These are phyloP conservation scores for Pontederia crassipes DNA, from an alignment of 176 grass and related monocot species.

Conservation along the genomic window DNA sequence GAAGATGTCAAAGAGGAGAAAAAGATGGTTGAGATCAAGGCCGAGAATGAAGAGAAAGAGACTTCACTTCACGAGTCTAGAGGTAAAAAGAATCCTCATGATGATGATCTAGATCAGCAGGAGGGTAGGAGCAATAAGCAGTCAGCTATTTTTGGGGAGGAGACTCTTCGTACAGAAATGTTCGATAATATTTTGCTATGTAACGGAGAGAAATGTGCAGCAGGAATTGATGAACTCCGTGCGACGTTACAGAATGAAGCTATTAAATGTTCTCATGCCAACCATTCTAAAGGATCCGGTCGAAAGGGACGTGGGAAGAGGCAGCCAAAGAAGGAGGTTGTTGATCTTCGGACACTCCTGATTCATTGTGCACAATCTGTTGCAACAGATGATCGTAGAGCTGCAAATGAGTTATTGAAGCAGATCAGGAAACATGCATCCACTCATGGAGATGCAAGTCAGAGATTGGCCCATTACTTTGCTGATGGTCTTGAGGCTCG, in stretches of 20 bases:
- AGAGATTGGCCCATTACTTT: conserved; percentile 73
- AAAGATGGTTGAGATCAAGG: conserved; percentile 28
- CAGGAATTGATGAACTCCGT: conserved; percentile 50
- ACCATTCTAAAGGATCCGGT: conserved; percentile 39
- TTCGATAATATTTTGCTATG: conserved; percentile 84
- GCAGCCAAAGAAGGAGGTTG: conserved; percentile 64
- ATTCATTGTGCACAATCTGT: conserved; percentile 85
- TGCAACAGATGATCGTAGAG: conserved; percentile 47
- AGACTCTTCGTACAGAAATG: conserved; percentile 53
- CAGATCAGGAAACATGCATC: conserved; percentile 84
- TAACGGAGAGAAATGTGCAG: conserved; percentile 48
- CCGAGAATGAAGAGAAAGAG: conserved; percentile 19
- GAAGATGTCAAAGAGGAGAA: conserved; percentile 16
- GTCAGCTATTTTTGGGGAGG: conserved; percentile 45
- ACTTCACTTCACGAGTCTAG: conserved; percentile 19
- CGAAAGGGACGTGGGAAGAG: conserved; percentile 69
- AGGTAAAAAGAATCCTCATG: conserved; percentile 65
- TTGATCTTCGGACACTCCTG: conserved; percentile 80
- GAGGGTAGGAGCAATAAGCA: conserved; percentile 80
- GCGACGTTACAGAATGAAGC: conserved; percentile 46
- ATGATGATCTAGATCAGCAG: conserved; percentile 62
- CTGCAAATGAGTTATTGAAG: conserved; percentile 60
- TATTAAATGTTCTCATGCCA: conserved; percentile 23
- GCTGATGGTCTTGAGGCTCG: conserved; percentile 84
- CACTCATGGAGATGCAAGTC: conserved; percentile 48